A percentile compares a stretch with the other conserved stretches of the same genome.
Evolutionary conservation across 495 filamentous ascomycete genomes (phyloP).

Genomic region (Usnea hakonensis): DNA sequence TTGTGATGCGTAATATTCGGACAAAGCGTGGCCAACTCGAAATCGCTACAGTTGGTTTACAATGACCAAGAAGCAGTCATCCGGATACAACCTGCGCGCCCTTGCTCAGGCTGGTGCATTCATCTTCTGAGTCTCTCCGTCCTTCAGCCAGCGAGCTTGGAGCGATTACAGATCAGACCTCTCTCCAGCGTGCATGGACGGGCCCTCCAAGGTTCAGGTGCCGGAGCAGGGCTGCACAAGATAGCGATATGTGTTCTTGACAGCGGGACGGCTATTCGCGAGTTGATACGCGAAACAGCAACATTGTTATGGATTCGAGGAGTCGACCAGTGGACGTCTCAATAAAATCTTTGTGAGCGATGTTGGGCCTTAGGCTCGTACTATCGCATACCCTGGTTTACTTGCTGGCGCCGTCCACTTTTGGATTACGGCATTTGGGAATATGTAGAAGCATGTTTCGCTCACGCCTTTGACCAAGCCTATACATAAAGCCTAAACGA

Average conservation of each 20-base stretch:
- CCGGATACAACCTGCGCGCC: background rate
- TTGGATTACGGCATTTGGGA: background rate
- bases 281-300: background rate
- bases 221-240: background rate
- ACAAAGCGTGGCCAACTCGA: background rate
- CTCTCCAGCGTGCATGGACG: background rate
- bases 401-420: background rate
- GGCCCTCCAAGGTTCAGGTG: background rate
- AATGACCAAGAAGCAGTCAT: too few relatives aligned
- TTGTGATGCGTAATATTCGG: background rate
- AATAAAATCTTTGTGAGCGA: background rate
- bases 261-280: background rate
- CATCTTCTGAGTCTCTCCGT: background rate
- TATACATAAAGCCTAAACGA: too few relatives aligned
- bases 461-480: background rate
- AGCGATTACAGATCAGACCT: background rate
- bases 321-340: background rate
- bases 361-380: background rate
- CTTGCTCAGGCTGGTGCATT: background rate
- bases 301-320: background rate
- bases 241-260: background rate
- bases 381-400: background rate
- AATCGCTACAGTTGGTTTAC: background rate
- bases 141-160: background rate
- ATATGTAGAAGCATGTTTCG: background rate